Evolutionary conservation across 2,329 filamentous ascomycete genomes (phyloP).

Genomic region (Leptographium lundbergii): DNA sequence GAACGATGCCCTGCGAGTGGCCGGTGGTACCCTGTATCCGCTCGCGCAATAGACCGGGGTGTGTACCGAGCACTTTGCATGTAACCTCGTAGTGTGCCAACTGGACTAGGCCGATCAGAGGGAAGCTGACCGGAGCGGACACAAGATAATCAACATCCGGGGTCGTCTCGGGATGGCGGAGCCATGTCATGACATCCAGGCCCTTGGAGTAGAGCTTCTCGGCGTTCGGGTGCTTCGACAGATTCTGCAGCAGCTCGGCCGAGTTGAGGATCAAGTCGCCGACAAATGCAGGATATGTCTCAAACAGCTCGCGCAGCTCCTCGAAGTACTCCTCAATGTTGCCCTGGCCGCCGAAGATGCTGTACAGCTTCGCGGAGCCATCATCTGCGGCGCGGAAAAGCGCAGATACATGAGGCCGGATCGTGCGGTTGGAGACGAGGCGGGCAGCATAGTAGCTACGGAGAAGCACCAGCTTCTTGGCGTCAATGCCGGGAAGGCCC

Average conservation of each 20-base stretch:
- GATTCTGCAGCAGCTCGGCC: conserved; percentile 73
- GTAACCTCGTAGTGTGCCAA: conserved; percentile 91
- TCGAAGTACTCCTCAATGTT: conserved; percentile 99
- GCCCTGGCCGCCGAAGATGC: conserved; percentile 90
- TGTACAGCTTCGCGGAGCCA: conserved; percentile 73
- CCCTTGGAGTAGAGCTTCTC: conserved; percentile 97
- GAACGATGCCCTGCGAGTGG: conserved; percentile 92
- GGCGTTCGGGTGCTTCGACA: conserved; percentile 71
- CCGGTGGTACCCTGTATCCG: conserved; percentile 80
- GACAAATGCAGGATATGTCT: conserved; percentile 82
- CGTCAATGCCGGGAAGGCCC: conserved; percentile 73
- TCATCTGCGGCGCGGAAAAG: conserved; percentile 81
- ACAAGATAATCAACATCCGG: conserved; percentile 91
- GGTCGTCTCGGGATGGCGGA: conserved; percentile 77
- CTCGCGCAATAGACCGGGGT: conserved; percentile 78
- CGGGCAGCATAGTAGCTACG: conserved; percentile 86
- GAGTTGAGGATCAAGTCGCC: conserved; percentile 71
- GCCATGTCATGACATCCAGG: conserved; percentile 88
- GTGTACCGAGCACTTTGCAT: conserved; percentile 78
- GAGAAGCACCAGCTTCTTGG: conserved; percentile 85
- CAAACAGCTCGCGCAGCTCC: conserved; percentile 82
- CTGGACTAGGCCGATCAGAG: conserved; percentile 90
- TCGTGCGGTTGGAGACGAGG: conserved; percentile 67
- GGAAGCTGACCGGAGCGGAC: conserved; percentile 89
- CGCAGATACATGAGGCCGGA: conserved; percentile 88